Base-by-base conservation (phyloP, 2,329 filamentous ascomycete genomes). In the Amphichorda felina region DNA sequence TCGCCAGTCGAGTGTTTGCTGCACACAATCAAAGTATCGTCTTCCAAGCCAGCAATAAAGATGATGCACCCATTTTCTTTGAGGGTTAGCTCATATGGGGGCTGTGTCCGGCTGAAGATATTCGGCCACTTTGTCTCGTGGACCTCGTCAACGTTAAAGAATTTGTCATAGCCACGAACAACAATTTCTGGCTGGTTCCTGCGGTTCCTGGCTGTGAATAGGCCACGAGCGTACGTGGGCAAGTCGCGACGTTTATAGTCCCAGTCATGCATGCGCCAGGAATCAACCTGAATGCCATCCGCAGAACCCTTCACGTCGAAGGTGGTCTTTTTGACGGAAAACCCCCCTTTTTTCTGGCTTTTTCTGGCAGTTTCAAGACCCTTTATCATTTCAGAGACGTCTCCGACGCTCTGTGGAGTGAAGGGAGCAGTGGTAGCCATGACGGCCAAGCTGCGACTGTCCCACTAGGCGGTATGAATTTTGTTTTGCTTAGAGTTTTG, bases 61-160 rank as follows among this genome's bases (percentile, higher is more conserved):
- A 98, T 95, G 57, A 98, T 98, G 58, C 91, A 98, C n/a, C 91
- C 91, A 50, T 98, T 98, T 60, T 98, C 91, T 62, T 98, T 98
- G 35, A 96, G 75, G 39, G 87, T 96, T 38, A 98, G 64, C 60
- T 98, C 91, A 49, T 96, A 98, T 0, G 91, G 91, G 0, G 86
- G 87, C 43, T 75, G 64, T 1, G 91, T 96, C 38, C 82, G 70
- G 19, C 60, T 59, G 51, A 81, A 67, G 40, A 98, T 85, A 50
- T 81, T 83, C 13, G 65, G 57, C 91, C 91, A 98, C 48, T 79
- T 72, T 4, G 91, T 98, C 44, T 82, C 75, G 32, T 64, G 57
- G 7, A 94, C 81, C 60, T 98, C 91, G 34, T 75, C 74, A 28
- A 85, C 72, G 49, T 98, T 98, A 74, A 98, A 98, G 65, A 98